A percentile compares a stretch with the other conserved stretches of the same genome.
These are phyloP conservation scores for Hypoxylon sp. DNA, from an alignment of 2,329 filamentous ascomycete genomes.

Conservation along the genomic window DNA sequence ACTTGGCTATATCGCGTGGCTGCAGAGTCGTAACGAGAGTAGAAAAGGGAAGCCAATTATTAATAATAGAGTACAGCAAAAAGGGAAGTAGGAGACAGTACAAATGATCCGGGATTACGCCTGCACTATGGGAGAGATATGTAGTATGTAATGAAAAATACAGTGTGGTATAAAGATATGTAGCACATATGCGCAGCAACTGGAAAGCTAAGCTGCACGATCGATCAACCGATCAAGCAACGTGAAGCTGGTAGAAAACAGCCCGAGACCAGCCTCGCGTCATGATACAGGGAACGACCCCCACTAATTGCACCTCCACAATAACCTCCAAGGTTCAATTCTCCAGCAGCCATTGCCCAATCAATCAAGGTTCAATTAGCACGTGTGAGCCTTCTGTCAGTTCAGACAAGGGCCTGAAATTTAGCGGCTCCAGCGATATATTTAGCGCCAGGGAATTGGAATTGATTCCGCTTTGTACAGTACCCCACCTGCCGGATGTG, in stretches of 20 bases:
- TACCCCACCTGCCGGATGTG: constrained; percentile 23
- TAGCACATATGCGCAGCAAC: constrained; percentile 8
- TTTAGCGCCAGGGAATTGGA: constrained; percentile 22
- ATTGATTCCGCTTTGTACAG: constrained; percentile 27
- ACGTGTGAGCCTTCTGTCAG: constrained; percentile 33
- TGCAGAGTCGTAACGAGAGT: background rate
- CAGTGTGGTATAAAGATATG: constrained; percentile 8
- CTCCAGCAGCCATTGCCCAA: constrained; percentile 35
- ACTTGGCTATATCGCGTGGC: constrained; percentile 28
- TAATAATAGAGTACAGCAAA: constrained; percentile 19
- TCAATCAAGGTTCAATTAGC: constrained; percentile 27
- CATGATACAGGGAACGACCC: constrained; percentile 23
- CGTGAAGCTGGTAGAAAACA: constrained; percentile 12
- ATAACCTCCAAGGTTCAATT: constrained; percentile 6
- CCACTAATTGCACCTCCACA: constrained; percentile 15
- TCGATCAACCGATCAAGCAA: background rate
- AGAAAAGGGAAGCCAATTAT: constrained; percentile 7
- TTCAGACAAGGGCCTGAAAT: constrained; percentile 17
- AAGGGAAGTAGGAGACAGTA: constrained; percentile 4
- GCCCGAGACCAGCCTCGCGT: constrained; percentile 23
- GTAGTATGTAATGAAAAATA: constrained; percentile 25
- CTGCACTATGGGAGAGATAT: constrained; percentile 7
- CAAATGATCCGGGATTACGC: constrained; percentile 9
- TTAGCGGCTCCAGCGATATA: constrained; percentile 19
- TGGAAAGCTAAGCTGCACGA: constrained; percentile 15